Percentiles rank a stretch among this genome's conserved stretches.
phyloP scores from a whole-genome alignment of 2,329 filamentous ascomycete genomes.

The Orbilia blumenaviensis region DNA sequence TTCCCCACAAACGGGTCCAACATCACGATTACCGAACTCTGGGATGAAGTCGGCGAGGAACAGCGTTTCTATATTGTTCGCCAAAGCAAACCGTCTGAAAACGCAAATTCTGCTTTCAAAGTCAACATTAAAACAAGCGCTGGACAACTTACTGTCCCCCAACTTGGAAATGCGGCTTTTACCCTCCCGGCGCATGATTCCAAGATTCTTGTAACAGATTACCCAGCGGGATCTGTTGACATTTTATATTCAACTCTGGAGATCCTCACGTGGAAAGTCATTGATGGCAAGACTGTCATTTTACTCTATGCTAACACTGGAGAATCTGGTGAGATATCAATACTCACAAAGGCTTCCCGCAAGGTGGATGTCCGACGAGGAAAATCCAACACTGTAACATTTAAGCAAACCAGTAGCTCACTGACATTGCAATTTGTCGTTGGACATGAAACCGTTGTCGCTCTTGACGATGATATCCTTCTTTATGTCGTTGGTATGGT shows the following conservation, averaged over 20 bases:
- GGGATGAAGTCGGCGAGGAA: conserved; percentile 55
- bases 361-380: conserved; percentile 60
- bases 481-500: conserved; percentile 67
- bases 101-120: conserved; percentile 56
- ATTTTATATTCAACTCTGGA: conserved; percentile 76
- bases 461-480: conserved; percentile 65
- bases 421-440: conserved; percentile 59
- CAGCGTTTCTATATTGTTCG: conserved; percentile 51
- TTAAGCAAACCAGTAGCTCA: conserved; percentile 57
- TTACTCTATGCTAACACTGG: conserved; percentile 71
- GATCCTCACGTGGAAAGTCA: conserved; percentile 75
- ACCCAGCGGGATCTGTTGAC: conserved; percentile 69
- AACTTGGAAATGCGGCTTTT: conserved; percentile 68
- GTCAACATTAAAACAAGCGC: conserved; percentile 56
- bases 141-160: conserved; percentile 64
- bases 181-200: conserved; percentile 60
- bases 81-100: conserved; percentile 52
- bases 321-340: conserved; percentile 72
- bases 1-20: conserved; percentile 36
- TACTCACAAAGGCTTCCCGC: conserved; percentile 59
- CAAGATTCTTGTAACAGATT: conserved; percentile 73
- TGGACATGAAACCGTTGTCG: conserved; percentile 64
- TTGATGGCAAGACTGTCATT: conserved; percentile 69
- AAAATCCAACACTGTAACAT: conserved; percentile 61
- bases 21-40: conserved; percentile 48